A percentile compares a stretch with the other conserved stretches of the same genome.
phyloP scores from a whole-genome alignment of 2,329 filamentous ascomycete genomes.

The Pseudogymnoascus sp. region DNA sequence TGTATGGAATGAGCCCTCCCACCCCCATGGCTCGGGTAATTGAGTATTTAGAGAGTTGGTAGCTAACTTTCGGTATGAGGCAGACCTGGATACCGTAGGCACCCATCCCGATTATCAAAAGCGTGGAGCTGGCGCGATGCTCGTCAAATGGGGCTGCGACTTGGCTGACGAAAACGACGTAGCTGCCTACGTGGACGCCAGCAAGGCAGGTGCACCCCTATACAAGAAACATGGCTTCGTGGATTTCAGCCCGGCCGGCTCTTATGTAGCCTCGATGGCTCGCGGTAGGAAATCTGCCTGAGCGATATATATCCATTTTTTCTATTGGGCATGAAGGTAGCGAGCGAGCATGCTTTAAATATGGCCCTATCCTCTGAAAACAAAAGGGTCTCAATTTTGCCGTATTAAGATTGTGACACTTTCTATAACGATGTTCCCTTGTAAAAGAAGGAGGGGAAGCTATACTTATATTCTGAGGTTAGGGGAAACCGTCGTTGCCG shows the following conservation, averaged over 20 bases:
- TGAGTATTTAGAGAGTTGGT: neutral
- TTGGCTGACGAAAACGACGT: neutral
- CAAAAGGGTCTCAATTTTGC: neutral
- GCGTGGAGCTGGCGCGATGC: slow-evolving; percentile 24
- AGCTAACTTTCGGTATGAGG: slow-evolving; percentile 5
- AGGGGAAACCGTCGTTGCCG: neutral
- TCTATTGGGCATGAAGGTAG: neutral
- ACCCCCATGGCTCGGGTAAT: neutral
- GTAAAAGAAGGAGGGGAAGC: neutral
- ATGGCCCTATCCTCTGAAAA: neutral
- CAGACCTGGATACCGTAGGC: slow-evolving; percentile 26
- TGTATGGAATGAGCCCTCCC: neutral
- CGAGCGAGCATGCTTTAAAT: neutral
- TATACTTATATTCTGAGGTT: neutral
- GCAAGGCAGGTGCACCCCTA: neutral
- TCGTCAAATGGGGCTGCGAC: slow-evolving; percentile 25
- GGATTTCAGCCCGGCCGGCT: neutral
- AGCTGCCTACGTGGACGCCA: neutral
- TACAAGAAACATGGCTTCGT: neutral
- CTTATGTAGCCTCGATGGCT: neutral
- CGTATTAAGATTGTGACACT: neutral
- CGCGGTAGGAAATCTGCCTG: neutral
- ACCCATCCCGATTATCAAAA: slow-evolving; percentile 22
- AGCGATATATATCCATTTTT: neutral
- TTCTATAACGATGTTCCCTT: neutral